Evolutionary conservation across 768 basidiomycete species (phyloP), one percentile per base, ranked within the genome.

Genomic region (Sarcodon aspratus): DNA sequence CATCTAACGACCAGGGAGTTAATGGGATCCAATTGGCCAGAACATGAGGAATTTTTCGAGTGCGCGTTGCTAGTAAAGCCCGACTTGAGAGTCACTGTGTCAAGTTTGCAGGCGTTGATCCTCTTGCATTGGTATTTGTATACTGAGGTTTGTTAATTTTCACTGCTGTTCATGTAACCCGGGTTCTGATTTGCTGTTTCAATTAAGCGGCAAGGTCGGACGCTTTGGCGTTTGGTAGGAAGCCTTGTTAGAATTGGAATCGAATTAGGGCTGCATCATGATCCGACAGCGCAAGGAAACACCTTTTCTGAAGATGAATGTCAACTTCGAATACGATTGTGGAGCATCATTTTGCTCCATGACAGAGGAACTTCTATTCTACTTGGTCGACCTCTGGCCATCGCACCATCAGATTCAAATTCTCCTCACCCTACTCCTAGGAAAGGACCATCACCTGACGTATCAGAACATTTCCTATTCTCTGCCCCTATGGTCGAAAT

Each of bases 41-140:
- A 78, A 36, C 82, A 87, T 51, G 85, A 85, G 53, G 86, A 90
- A 56, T 89, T 92, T 63, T 89, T 90, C 62, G 81, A 86, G 52
- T 73, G 82, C 33, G 86, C 87, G 1, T 66, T 91, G 3, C 71
- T 75, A 15, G 73, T 88, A 54, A 90, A 92, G 60, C 85, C 87
- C 8, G 85, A 92, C 53, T 67, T 92, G 38, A 78, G 83, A 9
- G 87, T 90, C 59, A 88, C 87, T 5, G 76, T 90, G 38, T 79
- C 82, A 6, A 87, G 85, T 59, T 65, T 92, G 52, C 89, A 92
- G 62, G 85, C 89, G 0, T 72, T 92, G 47, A 88, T 90, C 21
- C 64, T 92, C 6, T 63, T 91, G 44, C 90, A 92, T 48, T 91
- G 87, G 89, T 90, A 91, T 63, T 73, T 92, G 17, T 92, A 91